A percentile compares a stretch with the other conserved stretches of the same genome.
phyloP scores from a whole-genome alignment of 495 filamentous ascomycete species.

The Penicillium chermesinum region DNA sequence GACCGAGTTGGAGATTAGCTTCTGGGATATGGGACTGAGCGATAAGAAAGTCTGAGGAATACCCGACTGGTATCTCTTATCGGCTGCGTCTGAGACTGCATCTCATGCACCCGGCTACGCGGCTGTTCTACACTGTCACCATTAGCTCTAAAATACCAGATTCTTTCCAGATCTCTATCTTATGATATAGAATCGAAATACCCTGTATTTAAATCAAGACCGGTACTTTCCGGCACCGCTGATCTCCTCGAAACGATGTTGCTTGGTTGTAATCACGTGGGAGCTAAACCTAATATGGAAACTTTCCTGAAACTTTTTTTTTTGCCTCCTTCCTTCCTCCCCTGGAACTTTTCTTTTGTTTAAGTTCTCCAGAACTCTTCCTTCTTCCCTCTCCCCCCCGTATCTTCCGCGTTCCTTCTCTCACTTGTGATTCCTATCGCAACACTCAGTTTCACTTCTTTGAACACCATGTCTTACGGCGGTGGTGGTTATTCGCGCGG shows the following conservation, averaged over 20 bases:
- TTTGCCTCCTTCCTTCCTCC: constrained; percentile 21
- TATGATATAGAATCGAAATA: no score
- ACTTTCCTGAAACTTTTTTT: constrained; percentile 1
- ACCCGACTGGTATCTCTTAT: background rate
- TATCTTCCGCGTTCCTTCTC: constrained; percentile 19
- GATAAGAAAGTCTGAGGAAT: constrained; percentile 22
- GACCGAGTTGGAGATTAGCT: constrained; percentile 84
- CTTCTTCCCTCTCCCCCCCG: constrained; percentile 22
- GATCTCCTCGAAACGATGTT: no score
- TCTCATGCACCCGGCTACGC: no score
- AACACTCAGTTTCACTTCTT: constrained; percentile 10
- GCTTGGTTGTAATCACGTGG: background rate
- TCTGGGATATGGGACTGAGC: constrained; percentile 77
- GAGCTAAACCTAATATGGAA: background rate
- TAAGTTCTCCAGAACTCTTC: constrained; percentile 7
- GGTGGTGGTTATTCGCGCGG: constrained; percentile 58
- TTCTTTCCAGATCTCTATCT: no score
- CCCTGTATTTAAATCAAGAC: no score
- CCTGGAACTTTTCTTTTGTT: constrained; percentile 21
- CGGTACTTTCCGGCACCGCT: no score
- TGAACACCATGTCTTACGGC: constrained; percentile 65
- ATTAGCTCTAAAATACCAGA: no score
- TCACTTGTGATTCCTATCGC: constrained; percentile 23
- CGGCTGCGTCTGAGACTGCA: no score
- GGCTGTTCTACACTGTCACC: no score